Conservation (phyloP, 2,329 filamentous ascomycete genomes). For the Diplocarpon mali region DNA sequence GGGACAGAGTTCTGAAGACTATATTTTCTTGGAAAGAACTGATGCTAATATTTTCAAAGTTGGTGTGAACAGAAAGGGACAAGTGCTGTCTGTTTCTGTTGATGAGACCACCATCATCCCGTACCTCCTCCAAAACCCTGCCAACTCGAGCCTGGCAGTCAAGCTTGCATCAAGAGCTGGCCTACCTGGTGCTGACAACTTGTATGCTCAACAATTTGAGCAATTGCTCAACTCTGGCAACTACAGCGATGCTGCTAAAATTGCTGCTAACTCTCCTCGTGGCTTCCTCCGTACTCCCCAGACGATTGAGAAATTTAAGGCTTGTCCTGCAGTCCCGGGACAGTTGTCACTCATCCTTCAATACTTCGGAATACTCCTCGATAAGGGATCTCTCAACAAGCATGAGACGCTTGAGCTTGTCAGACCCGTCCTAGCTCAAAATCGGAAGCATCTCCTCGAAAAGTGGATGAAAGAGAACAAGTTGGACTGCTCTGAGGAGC, state of each 20-base stretch:
- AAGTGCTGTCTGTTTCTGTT: slow-evolving; percentile 87
- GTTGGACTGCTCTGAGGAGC: slow-evolving; percentile 88
- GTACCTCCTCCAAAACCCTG: slow-evolving; percentile 92
- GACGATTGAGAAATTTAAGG: slow-evolving; percentile 95
- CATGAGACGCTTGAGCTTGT: slow-evolving; percentile 92
- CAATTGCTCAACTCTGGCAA: slow-evolving; percentile 69
- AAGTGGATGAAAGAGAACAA: slow-evolving; percentile 98
- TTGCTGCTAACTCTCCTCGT: slow-evolving; percentile 90
- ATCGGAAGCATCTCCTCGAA: slow-evolving; percentile 88
- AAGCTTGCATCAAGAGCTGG: slow-evolving; percentile 93
- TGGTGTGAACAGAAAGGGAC: slow-evolving; percentile 93
- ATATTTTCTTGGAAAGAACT: not conserved
- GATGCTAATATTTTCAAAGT: slow-evolving; percentile 31
- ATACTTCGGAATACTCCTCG: slow-evolving; percentile 94
- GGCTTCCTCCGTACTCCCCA: slow-evolving; percentile 90
- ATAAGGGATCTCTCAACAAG: slow-evolving; percentile 87
- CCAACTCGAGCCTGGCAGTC: slow-evolving; percentile 85
- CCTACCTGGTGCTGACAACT: slow-evolving; percentile 83
- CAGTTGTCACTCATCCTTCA: slow-evolving; percentile 92
- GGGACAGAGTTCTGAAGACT: not conserved
- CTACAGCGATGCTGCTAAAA: slow-evolving; percentile 83
- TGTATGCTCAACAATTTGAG: slow-evolving; percentile 90
- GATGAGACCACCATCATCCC: slow-evolving; percentile 87
- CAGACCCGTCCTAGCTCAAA: slow-evolving; percentile 83
- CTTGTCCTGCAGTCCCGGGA: slow-evolving; percentile 64